Base-by-base conservation (phyloP, 163 green algal genomes). In the Coccomyxa subellipsoidea region DNA sequence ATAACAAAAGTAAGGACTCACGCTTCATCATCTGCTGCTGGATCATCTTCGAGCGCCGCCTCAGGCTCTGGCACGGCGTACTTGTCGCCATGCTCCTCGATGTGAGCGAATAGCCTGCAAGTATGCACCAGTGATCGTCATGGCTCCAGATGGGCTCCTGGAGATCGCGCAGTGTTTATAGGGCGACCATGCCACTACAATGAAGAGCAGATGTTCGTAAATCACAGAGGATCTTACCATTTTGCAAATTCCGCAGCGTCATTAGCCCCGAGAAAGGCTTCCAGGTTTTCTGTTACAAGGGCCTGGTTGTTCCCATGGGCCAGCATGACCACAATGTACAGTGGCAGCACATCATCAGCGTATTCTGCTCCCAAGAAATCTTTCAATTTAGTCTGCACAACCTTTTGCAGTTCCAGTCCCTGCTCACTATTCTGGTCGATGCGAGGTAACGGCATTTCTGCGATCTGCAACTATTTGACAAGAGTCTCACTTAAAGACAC, bases 291-390 rank as follows among this genome's bases (percentile, higher is more conserved):
- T n/a, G 77, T 66, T 5, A 88, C 78, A 35, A 84, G 35, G 3
- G 81, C 34, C 40, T 83, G n/a, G 18, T 34, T 59, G 18, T 81
- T 88, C 27, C 81, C 78, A 47, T 88, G 84, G 7, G 81, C 81
- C 23, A 88, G 39, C 84, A 88, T 88, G 25, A 88, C 84, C 0
- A 85, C 81, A 31, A 88, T 88, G 36, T 88, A 88, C 27, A 88
- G 78, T 18, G 84, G 84, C 18, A 88, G 38, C 31, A 85, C 81
- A 36, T 85, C 81, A 54, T 88, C 84, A 38, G 31, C 71, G 69
- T 85, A 88, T 12, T 79, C 84, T 25, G 38, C 15, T 15, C 84
- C 84, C 21, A 88, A 54, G 29, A 80, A 88, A 39, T 84, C 78
- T 34, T 76, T 85, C 10, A 88, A 81, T 38, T 88, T 82, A 34